Evolutionary conservation across 495 filamentous ascomycete genomes (phyloP).

Genomic region (Tuber umbilicatum): DNA sequence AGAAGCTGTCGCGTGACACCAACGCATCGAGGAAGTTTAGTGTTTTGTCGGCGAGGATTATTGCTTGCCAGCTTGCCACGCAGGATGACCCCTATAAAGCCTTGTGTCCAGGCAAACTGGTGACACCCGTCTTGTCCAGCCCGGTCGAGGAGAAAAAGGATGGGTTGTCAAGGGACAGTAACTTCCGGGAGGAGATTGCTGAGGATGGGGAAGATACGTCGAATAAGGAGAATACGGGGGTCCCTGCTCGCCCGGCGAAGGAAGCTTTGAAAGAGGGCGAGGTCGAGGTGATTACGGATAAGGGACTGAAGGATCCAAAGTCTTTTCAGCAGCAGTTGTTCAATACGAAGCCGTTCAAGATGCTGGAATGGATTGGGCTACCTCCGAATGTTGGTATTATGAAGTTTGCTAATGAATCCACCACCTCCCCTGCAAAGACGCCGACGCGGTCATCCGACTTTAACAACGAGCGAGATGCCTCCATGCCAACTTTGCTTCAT

Average conservation of each 20-base stretch:
- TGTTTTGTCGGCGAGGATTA: slow-evolving; percentile 61
- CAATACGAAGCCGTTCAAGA: slow-evolving; percentile 65
- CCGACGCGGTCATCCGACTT: slow-evolving; percentile 16
- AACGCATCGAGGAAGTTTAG: slow-evolving; percentile 54
- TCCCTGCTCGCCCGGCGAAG: neutral
- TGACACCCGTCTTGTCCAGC: slow-evolving; percentile 43
- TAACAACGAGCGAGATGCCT: slow-evolving; percentile 18
- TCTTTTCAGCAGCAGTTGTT: slow-evolving; percentile 80
- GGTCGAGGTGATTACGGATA: slow-evolving; percentile 44
- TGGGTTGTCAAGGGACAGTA: slow-evolving; percentile 20
- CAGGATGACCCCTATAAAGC: slow-evolving; percentile 68
- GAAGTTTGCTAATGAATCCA: slow-evolving; percentile 29
- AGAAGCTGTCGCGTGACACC: slow-evolving; percentile 61
- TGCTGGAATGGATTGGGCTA: slow-evolving; percentile 63
- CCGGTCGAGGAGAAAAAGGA: slow-evolving; percentile 24
- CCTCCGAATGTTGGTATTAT: slow-evolving; percentile 30
- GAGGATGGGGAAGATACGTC: slow-evolving; percentile 21
- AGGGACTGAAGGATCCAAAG: slow-evolving; percentile 62
- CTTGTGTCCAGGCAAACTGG: slow-evolving; percentile 54
- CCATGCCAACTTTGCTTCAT: slow-evolving; percentile 29
- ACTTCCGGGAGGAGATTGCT: slow-evolving; percentile 24
- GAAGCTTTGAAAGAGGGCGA: slow-evolving; percentile 45
- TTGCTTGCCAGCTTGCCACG: slow-evolving; percentile 72
- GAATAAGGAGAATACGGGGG: slow-evolving; percentile 26
- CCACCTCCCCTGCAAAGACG: slow-evolving; percentile 13